Base-by-base conservation (phyloP, 2,329 filamentous ascomycete species). In the Dendrostoma leiphaemia region DNA sequence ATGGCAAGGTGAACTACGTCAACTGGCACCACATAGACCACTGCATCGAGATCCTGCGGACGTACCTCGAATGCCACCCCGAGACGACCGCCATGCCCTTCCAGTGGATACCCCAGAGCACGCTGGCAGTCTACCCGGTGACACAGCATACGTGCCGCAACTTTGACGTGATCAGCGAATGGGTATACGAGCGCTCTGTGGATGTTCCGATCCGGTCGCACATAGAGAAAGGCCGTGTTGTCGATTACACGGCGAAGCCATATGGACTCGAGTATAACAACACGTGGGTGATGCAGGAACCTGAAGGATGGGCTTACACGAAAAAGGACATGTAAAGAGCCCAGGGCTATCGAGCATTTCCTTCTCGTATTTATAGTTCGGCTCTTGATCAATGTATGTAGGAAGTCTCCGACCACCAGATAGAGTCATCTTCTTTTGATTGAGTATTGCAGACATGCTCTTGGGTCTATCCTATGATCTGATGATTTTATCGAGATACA, bases 11-110 rank as follows among this genome's bases (percentile, higher is more conserved):
- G 3, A 29, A 53, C 28, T 53, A 53, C 23, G 26, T 8, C 13
- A 48, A 28, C 12, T 53, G 51, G 51, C 29, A 37, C 21, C 51
- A 53, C 15, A n/a, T 53, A 28, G 51, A 53, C 28, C 51, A 53
- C 31, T 53, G 51, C 37, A 44, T 53, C 23, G 51, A 53, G 12
- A 37, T 37, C 13, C 29, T 53, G 21, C 45, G 51, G 8, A 34
- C 37, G 3, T 48, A 48, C 23, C 29, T 53, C 15, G 46, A 48
- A 19, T 53, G 51, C 46, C 45, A 53, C 17, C 44, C 51, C 13
- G 51, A 53, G 29, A 53, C 32, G n/a, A 43, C 51, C 4, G 51
- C 45, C 21, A 48, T 53, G 51, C 45, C 51, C 2, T 48, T 48
- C 21, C 38, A 48, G 28, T 46, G 40, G 51, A 12, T 45, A 17